Evolutionary conservation across 1,139 yeast genomes (phyloP), one percentile per base, ranked within the genome.

Genomic region (Lodderomyces orthopsilosis): DNA sequence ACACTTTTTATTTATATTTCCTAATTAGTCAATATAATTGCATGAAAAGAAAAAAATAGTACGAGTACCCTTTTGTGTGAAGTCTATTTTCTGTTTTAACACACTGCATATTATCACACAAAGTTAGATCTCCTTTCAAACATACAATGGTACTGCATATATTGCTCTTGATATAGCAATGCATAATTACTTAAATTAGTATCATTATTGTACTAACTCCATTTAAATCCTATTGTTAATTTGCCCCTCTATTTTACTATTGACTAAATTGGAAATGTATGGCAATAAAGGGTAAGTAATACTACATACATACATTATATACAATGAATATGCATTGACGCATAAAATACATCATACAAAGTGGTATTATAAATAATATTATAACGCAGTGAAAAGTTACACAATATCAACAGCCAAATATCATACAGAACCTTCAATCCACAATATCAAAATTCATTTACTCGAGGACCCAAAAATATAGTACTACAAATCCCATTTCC

Each of bases 21-120:
- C 34, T 30, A 30, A 30, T 30, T 30, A 30, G 34, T 30, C 34
- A 30, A 30, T 30, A 15, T 30, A 30, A 30, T 30, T 30, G 12
- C n/a, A n/a, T n/a, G n/a, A n/a, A n/a, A n/a, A n/a, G n/a, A n/a
- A n/a, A n/a, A n/a, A n/a, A n/a, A n/a, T n/a, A 30, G 4, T 13
- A 13, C 9, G 6, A 27, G 6, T 27, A 27, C 32, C 32, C 17
- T 27, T 27, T 24, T 24, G 27, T 24, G 27, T 24, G 9, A 24
- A 24, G 9, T 27, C n/a, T 27, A 27, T 4, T 27, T 27, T 13
- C 6, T 13, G 6, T 27, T 4, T 27, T n/a, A 4, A 27, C 32
- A n/a, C 32, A 4, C 17, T 27, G 32, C 15, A 13, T 13, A 8
- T 8, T 8, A 7, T 8, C 10, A 24, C 27, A 24, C 27, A 24